phyloP scores from a whole-genome alignment of 108 stramenopile species.

The Discostella pseudostelligera region DNA sequence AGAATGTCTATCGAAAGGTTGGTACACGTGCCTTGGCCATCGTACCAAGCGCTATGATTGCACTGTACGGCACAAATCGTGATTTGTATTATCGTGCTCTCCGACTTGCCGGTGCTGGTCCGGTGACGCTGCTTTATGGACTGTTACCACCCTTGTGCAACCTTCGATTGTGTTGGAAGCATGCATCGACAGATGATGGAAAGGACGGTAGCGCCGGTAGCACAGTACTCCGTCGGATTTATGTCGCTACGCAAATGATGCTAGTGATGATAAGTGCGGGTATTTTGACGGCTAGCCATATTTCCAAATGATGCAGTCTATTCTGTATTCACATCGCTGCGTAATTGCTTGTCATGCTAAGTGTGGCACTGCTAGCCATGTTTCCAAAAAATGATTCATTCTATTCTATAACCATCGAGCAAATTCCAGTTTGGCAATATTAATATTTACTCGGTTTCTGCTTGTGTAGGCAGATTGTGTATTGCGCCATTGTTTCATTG shows the following conservation, averaged over 20 bases:
- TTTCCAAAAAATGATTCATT: neutral
- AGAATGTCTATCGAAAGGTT: conserved; percentile 1
- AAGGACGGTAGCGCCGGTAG: no score
- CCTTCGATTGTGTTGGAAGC: conserved; percentile 22
- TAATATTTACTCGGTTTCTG: no score
- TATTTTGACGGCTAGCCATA: neutral
- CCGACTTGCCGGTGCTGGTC: conserved; percentile 30
- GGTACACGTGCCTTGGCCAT: conserved; percentile 17
- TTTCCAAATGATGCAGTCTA: neutral
- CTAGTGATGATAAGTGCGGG: neutral
- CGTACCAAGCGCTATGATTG: conserved; percentile 22
- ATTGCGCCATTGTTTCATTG: conserved; percentile 24
- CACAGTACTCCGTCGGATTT: neutral
- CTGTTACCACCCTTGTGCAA: conserved; percentile 32
- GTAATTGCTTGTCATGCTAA: neutral
- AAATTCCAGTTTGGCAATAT: neutral
- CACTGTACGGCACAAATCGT: conserved; percentile 14
- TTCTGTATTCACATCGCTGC: neutral
- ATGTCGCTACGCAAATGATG: neutral
- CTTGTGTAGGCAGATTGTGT: no score
- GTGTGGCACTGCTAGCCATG: neutral
- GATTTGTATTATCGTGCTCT: conserved; percentile 36
- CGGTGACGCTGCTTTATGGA: conserved; percentile 32
- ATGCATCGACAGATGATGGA: neutral
- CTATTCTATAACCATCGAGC: neutral